A percentile compares a stretch with the other conserved stretches of the same genome.
These are phyloP conservation scores for Solanum chiquidenum DNA, from an alignment of 257 asterid species.

Conservation along the genomic window DNA sequence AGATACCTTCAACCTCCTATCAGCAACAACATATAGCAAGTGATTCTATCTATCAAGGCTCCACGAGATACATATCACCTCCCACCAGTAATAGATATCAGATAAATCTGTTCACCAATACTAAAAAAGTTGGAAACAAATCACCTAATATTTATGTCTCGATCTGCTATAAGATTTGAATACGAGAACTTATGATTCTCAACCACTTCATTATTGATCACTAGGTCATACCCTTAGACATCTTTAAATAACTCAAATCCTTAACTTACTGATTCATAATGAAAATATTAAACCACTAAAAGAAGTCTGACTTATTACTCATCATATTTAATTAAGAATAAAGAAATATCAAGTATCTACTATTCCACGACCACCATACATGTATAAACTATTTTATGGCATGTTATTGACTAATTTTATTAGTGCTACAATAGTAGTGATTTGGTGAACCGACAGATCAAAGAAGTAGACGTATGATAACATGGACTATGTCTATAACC, in stretches of 20 bases:
- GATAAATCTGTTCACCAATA: not conserved
- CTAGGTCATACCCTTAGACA: not conserved
- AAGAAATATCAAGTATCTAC: not conserved
- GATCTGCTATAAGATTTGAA: not conserved
- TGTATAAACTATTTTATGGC: not conserved
- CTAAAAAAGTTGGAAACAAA: not conserved
- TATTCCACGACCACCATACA: not conserved
- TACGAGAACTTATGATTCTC: not conserved
- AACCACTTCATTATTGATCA: not conserved
- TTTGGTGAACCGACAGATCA: not conserved
- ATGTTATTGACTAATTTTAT: not conserved
- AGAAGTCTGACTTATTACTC: not conserved
- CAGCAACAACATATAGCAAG: too few relatives aligned
- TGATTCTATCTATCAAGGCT: not conserved
- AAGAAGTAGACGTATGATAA: not conserved
- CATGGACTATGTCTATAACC: not conserved
- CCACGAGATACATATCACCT: not conserved
- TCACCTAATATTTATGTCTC: too few relatives aligned
- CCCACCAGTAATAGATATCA: not conserved
- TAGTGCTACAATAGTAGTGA: not conserved
- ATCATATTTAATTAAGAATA: not conserved
- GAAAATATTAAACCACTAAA: not conserved
- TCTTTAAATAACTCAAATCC: not conserved
- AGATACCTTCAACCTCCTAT: not conserved
- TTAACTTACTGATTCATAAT: not conserved